Evolutionary conservation across 441 rosid species (phyloP).

Genomic region (Jatropha multifida): DNA sequence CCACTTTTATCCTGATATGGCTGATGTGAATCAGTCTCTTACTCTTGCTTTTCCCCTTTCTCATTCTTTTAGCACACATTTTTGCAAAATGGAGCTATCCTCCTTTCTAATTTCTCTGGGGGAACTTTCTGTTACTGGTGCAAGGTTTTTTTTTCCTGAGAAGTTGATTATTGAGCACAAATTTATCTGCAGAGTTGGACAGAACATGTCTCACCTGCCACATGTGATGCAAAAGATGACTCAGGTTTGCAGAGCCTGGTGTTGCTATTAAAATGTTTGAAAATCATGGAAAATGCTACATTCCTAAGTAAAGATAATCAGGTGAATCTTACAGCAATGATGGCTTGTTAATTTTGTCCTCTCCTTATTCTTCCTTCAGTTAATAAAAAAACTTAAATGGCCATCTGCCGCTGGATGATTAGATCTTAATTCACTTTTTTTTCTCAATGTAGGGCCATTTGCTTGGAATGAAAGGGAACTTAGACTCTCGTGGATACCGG

Average conservation of each 20-base stretch:
- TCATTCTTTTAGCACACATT: background rate
- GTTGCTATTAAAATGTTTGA: conserved; percentile 76
- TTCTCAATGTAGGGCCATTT: conserved; percentile 57
- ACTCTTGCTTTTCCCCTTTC: background rate
- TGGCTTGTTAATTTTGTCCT: conserved; percentile 17
- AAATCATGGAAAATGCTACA: conserved; percentile 98
- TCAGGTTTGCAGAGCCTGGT: conserved; percentile 46
- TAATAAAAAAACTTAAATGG: conserved; percentile 1
- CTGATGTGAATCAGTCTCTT: no score
- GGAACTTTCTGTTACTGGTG: conserved; percentile 2
- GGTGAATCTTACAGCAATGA: conserved; percentile 40
- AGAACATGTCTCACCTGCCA: conserved; percentile 30
- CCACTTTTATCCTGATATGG: no score
- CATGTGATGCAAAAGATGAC: conserved; percentile 41
- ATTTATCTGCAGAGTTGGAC: conserved; percentile 60
- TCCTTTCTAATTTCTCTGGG: background rate
- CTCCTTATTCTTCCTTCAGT: background rate
- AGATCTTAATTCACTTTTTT: conserved; percentile 15
- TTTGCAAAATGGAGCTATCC: background rate
- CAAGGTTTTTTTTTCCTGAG: conserved; percentile 13
- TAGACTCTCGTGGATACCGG: conserved; percentile 39
- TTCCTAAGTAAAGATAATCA: conserved; percentile 95
- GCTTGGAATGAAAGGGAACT: conserved; percentile 59
- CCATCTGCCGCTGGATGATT: conserved; percentile 16
- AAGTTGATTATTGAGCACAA: conserved; percentile 15